A percentile compares a stretch with the other conserved stretches of the same genome.
These are phyloP conservation scores for Umbelopsis isabellina DNA, from an alignment of 192 early-diverging fungal genomes.

Conservation along the genomic window DNA sequence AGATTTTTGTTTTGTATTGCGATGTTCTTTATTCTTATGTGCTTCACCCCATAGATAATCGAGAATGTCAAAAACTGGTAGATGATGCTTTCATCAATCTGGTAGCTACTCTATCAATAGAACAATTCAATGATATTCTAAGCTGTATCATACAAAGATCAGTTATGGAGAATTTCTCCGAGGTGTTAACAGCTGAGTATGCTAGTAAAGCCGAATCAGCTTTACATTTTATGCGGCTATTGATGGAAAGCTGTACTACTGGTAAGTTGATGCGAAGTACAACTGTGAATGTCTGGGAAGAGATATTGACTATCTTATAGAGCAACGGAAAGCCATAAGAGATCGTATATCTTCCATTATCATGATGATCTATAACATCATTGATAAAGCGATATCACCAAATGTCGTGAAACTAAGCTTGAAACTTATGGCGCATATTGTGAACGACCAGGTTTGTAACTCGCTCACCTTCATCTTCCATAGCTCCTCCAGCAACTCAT, in stretches of 20 bases:
- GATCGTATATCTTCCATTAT: slow-evolving; percentile 41
- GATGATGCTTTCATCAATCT: slow-evolving; percentile 1
- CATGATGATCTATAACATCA: slow-evolving; percentile 40
- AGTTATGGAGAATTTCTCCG: not conserved
- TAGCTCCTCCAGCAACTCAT: not conserved
- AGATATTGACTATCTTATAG: slow-evolving; percentile 19
- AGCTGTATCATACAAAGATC: slow-evolving; percentile 15
- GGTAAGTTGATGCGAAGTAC: slow-evolving; percentile 5
- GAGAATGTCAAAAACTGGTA: not conserved
- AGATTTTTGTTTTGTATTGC: not conserved
- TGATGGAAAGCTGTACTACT: slow-evolving; percentile 24
- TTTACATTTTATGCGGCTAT: slow-evolving; percentile 16
- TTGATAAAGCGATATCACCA: slow-evolving; percentile 42
- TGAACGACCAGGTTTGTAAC: slow-evolving; percentile 34
- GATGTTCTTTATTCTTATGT: not conserved
- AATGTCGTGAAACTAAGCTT: slow-evolving; percentile 36
- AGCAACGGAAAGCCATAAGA: slow-evolving; percentile 44
- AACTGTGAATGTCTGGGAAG: not conserved
- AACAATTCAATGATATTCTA: slow-evolving; percentile 16
- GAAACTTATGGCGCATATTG: slow-evolving; percentile 43
- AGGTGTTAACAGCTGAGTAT: not conserved
- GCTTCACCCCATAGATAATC: not conserved
- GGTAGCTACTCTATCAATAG: not conserved
- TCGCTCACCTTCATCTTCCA: not conserved
- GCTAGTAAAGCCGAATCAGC: not conserved